phyloP scores from a whole-genome alignment of 1,139 yeast species.

The Lodderomyces orthopsilosis region DNA sequence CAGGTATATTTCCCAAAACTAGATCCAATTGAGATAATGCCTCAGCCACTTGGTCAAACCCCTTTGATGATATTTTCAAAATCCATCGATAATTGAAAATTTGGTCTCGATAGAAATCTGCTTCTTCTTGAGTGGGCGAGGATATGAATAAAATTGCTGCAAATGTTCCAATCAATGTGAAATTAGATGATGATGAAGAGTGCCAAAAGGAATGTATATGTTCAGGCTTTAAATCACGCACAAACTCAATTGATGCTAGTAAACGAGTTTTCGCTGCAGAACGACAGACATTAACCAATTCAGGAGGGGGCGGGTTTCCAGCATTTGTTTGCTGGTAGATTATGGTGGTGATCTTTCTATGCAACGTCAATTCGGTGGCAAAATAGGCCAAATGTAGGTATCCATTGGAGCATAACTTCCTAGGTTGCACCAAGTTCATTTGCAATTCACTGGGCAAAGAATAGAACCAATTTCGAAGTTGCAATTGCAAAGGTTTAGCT shows the following conservation, averaged over 20 bases:
- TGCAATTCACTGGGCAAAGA: slow-evolving; percentile 68
- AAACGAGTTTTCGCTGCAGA: slow-evolving; percentile 81
- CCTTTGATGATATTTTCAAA: slow-evolving; percentile 66
- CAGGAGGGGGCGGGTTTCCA: slow-evolving; percentile 50
- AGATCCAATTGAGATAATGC: slow-evolving; percentile 69
- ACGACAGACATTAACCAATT: slow-evolving; percentile 67
- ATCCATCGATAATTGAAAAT: slow-evolving; percentile 75
- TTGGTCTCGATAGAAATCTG: slow-evolving; percentile 60
- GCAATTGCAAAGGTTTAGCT: slow-evolving; percentile 84
- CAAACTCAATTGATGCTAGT: slow-evolving; percentile 78
- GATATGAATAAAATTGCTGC: slow-evolving; percentile 75
- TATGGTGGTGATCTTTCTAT: slow-evolving; percentile 70
- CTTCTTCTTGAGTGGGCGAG: slow-evolving; percentile 58
- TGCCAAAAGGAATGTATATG: slow-evolving; percentile 90
- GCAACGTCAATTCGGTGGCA: slow-evolving; percentile 82
- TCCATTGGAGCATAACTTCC: slow-evolving; percentile 67
- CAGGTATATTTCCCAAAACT: slow-evolving; percentile 65
- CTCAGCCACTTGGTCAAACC: slow-evolving; percentile 70
- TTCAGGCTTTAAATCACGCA: slow-evolving; percentile 70
- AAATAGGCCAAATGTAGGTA: slow-evolving; percentile 80
- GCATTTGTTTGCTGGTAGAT: slow-evolving; percentile 42
- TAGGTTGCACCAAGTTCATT: slow-evolving; percentile 58
- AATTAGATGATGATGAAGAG: slow-evolving; percentile 71
- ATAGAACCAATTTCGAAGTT: slow-evolving; percentile 81
- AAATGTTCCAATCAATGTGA: slow-evolving; percentile 81